phyloP scores from a whole-genome alignment of 1,139 yeast species.

The Blastobotrys apis region DNA sequence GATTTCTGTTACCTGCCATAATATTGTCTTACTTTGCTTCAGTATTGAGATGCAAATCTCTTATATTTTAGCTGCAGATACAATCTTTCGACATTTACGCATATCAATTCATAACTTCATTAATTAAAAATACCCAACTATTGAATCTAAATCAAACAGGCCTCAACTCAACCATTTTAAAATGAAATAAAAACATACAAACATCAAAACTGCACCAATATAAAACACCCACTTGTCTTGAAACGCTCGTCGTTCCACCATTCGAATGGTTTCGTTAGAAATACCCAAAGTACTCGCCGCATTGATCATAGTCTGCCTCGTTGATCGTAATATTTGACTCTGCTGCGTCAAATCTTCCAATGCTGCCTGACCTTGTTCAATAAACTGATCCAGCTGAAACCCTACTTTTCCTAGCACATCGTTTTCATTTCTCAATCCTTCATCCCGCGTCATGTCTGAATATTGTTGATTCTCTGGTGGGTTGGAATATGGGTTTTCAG shows the following conservation, averaged over 20 bases:
- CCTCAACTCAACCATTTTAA: constrained; percentile 55
- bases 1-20: too few relatives aligned
- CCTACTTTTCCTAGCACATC: constrained; percentile 66
- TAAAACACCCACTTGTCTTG: constrained; percentile 88
- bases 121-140: too few relatives aligned
- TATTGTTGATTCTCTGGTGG: constrained; percentile 18
- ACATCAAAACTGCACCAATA: constrained; percentile 60
- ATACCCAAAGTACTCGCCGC: constrained; percentile 81
- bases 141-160: too few relatives aligned
- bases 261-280: constrained; percentile 76
- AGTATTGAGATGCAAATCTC: too few relatives aligned
- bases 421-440: constrained; percentile 67
- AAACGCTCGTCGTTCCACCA: constrained; percentile 77
- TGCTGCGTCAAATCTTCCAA: constrained; percentile 85
- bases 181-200: constrained; percentile 67
- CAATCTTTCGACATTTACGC: too few relatives aligned
- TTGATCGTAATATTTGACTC: constrained; percentile 60
- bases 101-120: too few relatives aligned
- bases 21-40: too few relatives aligned
- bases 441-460: constrained; percentile 39
- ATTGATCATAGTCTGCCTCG: constrained; percentile 62
- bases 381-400: constrained; percentile 78
- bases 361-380: constrained; percentile 85
- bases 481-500: constrained; percentile 57
- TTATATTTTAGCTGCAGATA: too few relatives aligned